A percentile compares a stretch with the other conserved stretches of the same genome.
Conservation (phyloP, 2,329 filamentous ascomycete species). For the Sphaceloma murrayae region DNA sequence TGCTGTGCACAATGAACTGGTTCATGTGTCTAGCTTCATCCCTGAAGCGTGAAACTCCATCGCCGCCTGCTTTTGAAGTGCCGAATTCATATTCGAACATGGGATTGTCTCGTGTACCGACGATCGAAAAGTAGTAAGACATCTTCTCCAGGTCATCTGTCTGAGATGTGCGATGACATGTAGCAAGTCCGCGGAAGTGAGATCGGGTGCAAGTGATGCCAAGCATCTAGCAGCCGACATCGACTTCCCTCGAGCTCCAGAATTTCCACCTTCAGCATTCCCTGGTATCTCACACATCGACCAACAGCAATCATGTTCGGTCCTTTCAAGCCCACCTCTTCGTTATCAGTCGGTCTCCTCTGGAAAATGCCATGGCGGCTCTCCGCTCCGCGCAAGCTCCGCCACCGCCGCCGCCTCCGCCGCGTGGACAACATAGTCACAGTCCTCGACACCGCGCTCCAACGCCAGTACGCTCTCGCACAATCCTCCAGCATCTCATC, state of each 20-base stretch:
- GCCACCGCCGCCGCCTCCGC: conserved; percentile 72
- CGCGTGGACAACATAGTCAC: conserved; percentile 81
- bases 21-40: conserved; percentile 88
- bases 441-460: conserved; percentile 67
- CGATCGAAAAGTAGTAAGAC: conserved; percentile 98
- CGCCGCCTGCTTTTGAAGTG: conserved; percentile 89
- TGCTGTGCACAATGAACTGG: conserved; percentile 93
- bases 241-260: conserved; percentile 10
- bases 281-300: conserved; percentile 6
- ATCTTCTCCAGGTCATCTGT: too few species aligned
- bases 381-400: conserved; percentile 80
- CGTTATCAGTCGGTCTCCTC: conserved; percentile 69
- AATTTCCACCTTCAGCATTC: conserved; percentile 2
- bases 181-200: too few species aligned
- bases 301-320: conserved; percentile 61
- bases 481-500: conserved; percentile 16
- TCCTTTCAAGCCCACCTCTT: conserved; percentile 67
- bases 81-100: conserved; percentile 97
- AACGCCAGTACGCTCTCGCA: conserved; percentile 41
- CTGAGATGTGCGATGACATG: background rate
- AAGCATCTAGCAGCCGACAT: background rate
- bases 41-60: conserved; percentile 79
- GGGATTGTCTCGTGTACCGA: conserved; percentile 90
- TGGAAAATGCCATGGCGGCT: conserved; percentile 98
- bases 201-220: too few species aligned